Evolutionary conservation across 352 stramenopile genomes (phyloP).

Genomic region (Globisporangium viniferum): DNA sequence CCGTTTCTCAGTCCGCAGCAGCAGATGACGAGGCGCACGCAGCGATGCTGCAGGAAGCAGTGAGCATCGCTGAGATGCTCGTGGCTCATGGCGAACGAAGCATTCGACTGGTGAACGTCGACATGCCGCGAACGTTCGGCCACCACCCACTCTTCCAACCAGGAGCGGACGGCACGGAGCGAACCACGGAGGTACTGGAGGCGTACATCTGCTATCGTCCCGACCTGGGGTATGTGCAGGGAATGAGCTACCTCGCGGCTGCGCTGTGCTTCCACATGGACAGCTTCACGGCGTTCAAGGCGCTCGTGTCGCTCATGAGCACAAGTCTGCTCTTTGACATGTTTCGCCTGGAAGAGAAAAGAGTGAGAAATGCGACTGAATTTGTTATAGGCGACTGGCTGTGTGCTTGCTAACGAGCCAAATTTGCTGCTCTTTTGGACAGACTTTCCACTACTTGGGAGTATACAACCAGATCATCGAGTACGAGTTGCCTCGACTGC

Average conservation of each 20-base stretch:
- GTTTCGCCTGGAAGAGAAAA: slow-evolving; percentile 77
- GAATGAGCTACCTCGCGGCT: slow-evolving; percentile 87
- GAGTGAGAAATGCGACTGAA: slow-evolving; percentile 31
- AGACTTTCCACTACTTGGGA: slow-evolving; percentile 86
- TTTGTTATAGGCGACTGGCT: not conserved
- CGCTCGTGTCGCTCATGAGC: slow-evolving; percentile 77
- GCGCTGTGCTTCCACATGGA: slow-evolving; percentile 87
- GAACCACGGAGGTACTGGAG: slow-evolving; percentile 78
- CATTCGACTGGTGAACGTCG: slow-evolving; percentile 78
- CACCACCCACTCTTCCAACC: slow-evolving; percentile 77
- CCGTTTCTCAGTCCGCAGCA: not conserved
- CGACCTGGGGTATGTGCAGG: slow-evolving; percentile 83
- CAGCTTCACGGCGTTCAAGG: slow-evolving; percentile 85
- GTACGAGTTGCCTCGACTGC: slow-evolving; percentile 65
- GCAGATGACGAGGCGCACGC: not conserved
- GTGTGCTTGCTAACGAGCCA: not conserved
- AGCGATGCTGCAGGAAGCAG: slow-evolving; percentile 56
- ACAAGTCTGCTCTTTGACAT: slow-evolving; percentile 87
- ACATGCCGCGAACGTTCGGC: slow-evolving; percentile 85
- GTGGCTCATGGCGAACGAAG: slow-evolving; percentile 77
- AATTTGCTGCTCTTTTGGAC: not conserved
- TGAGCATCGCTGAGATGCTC: slow-evolving; percentile 78
- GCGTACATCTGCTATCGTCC: slow-evolving; percentile 86
- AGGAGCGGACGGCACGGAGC: slow-evolving; percentile 64
- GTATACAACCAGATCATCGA: slow-evolving; percentile 80